Base-by-base conservation (phyloP, 2,329 filamentous ascomycete genomes). In the Aspergillus versicolor region DNA sequence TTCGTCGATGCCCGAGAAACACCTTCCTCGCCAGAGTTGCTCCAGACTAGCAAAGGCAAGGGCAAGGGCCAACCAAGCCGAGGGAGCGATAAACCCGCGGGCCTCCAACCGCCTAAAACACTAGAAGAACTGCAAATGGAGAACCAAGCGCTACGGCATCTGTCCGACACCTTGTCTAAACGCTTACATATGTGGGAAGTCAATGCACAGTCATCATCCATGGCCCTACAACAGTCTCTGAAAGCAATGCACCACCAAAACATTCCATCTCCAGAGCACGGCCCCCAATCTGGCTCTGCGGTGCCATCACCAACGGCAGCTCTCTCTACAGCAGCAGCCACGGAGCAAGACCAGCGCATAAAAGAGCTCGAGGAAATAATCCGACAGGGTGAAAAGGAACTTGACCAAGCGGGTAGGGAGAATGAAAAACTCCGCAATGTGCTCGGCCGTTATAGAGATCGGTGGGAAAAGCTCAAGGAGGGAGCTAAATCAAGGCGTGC, bases 121-220 rank as follows among this genome's bases (percentile, higher is more conserved):
- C 80, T 91, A 61, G 94, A 99, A 73, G 94, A 99, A 73, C 82
- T 97, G 9, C 87, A 89, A 61, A 84, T 93, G 48, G 91, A 97
- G 70, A 99, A 97, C 72, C 84, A 89, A 61, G 90, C 89, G 9
- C 82, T 97, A 50, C 93, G 94, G 67, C 85, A 89, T 56, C 87
- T 92, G 65, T 85, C 96, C 8, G 92, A 97, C 73, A 91, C 91
- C 49, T 83, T 97, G 37, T 90, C 89, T 61, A 90, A 89, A 65
- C 86, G 93, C 0, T 83, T 99, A n/a, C 90, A 94, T 67, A 89
- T 92, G 61, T 99, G 96, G 77, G 93, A 99, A 74, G 88, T 91
- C 40, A 92, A 91, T 66, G 91, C 92, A 0, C 94, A 97, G 75
- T 91, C 88, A 61, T 92, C 89, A 38, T 90, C 89, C 52, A 84